Percentiles rank a stretch among this genome's conserved stretches.
Conservation (phyloP, 768 basidiomycete genomes). For the Thelephora ganbajun region DNA sequence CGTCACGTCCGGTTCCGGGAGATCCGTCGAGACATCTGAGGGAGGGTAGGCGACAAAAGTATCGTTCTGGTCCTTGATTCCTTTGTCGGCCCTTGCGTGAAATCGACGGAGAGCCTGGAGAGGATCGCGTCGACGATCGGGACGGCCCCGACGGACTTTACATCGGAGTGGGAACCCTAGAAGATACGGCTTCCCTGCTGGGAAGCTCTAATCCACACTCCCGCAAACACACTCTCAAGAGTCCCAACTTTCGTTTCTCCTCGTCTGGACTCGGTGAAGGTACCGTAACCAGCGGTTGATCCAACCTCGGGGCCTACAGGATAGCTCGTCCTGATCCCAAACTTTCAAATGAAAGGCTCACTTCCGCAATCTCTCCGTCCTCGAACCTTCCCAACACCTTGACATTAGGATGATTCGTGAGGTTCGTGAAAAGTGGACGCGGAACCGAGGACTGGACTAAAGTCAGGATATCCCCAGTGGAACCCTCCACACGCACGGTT, state of each 20-base stretch:
- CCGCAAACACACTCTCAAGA: slow-evolving; percentile 21
- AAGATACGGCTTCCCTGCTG: slow-evolving; percentile 14
- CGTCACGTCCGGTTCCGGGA: slow-evolving; percentile 15
- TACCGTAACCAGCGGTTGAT: no score
- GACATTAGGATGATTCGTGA: neutral
- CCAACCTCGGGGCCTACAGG: slow-evolving; percentile 46
- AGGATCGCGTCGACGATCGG: slow-evolving; percentile 25
- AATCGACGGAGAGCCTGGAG: slow-evolving; percentile 16
- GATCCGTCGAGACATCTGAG: slow-evolving; percentile 13
- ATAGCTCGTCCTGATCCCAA: slow-evolving; percentile 28
- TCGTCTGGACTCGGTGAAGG: slow-evolving; percentile 21
- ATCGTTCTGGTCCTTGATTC: slow-evolving; percentile 47
- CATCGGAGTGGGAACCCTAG: slow-evolving; percentile 47
- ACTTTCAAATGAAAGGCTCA: slow-evolving; percentile 10
- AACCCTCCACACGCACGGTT: no score
- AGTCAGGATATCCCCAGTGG: no score
- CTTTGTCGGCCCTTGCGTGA: neutral
- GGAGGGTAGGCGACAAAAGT: slow-evolving; percentile 45
- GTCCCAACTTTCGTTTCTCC: slow-evolving; percentile 9
- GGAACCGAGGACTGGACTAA: neutral
- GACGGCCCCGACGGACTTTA: slow-evolving; percentile 22
- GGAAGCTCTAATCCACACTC: slow-evolving; percentile 31
- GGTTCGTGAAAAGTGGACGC: neutral
- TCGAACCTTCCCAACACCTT: slow-evolving; percentile 2
- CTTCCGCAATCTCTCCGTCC: slow-evolving; percentile 16